Conservation (phyloP, 1,284 basidiomycete genomes). For the Leccinum proximum region DNA sequence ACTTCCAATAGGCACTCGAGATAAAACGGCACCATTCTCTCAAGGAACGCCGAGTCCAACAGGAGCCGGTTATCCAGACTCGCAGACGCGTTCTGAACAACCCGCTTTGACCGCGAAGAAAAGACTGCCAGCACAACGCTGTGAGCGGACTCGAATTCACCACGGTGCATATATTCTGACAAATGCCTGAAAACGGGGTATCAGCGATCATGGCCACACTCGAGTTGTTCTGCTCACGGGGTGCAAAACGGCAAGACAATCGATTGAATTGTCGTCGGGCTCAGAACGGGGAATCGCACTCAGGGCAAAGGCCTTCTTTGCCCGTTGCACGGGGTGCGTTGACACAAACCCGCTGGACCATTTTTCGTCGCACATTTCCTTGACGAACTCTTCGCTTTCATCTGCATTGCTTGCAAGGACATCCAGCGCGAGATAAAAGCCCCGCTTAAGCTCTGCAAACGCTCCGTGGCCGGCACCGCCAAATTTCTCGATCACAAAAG, state of each 20-base stretch:
- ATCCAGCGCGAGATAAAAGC: slow-evolving; percentile 71
- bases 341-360: slow-evolving; percentile 17
- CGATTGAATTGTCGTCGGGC: slow-evolving; percentile 43
- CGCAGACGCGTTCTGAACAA: slow-evolving; percentile 9
- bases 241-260: slow-evolving; percentile 55
- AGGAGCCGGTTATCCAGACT: slow-evolving; percentile 11
- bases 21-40: slow-evolving; percentile 66
- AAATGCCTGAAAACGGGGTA: no score
- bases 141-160: no score
- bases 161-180: no score
- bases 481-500: slow-evolving; percentile 70
- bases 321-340: slow-evolving; percentile 32
- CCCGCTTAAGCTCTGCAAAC: slow-evolving; percentile 64
- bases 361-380: slow-evolving; percentile 35
- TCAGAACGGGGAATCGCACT: slow-evolving; percentile 60
- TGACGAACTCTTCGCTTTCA: slow-evolving; percentile 42
- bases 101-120: slow-evolving; percentile 49
- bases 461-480: slow-evolving; percentile 55
- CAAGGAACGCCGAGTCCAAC: slow-evolving; percentile 37
- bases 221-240: no score
- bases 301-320: slow-evolving; percentile 60
- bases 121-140: slow-evolving; percentile 65
- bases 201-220: no score
- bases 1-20: slow-evolving; percentile 63
- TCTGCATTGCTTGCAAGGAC: slow-evolving; percentile 47